Conservation (phyloP, 371 early-diverging fungal species). For the Nosema muscidifuracis region DNA sequence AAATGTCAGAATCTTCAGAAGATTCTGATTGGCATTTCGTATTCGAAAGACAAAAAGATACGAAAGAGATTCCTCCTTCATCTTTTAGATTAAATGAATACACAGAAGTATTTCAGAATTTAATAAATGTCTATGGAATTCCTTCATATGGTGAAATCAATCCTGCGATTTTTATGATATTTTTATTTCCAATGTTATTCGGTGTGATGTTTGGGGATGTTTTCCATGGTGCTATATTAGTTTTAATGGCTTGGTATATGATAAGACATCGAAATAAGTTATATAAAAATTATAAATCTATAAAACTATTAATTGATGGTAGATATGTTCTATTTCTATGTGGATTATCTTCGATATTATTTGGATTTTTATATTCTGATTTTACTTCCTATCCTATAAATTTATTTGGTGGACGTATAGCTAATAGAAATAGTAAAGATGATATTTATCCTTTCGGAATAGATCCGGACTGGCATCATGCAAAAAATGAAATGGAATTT, state of each 20-base stretch:
- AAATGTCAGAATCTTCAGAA: slow-evolving; percentile 39
- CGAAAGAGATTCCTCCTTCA: slow-evolving; percentile 69
- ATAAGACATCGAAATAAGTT: slow-evolving; percentile 67
- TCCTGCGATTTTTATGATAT: slow-evolving; percentile 88
- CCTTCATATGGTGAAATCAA: slow-evolving; percentile 97
- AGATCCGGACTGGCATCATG: slow-evolving; percentile 82
- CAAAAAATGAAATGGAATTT: slow-evolving; percentile 76
- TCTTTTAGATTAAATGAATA: slow-evolving; percentile 86
- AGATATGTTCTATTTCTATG: slow-evolving; percentile 90
- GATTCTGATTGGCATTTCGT: slow-evolving; percentile 51
- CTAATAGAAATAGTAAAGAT: slow-evolving; percentile 55
- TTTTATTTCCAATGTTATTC: slow-evolving; percentile 96
- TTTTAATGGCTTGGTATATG: slow-evolving; percentile 72
- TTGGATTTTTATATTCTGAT: slow-evolving; percentile 94
- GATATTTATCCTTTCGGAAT: slow-evolving; percentile 66
- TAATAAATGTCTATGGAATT: slow-evolving; percentile 93
- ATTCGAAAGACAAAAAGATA: slow-evolving; percentile 41
- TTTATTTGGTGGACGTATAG: slow-evolving; percentile 72
- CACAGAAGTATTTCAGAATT: slow-evolving; percentile 84
- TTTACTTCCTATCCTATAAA: slow-evolving; percentile 76
- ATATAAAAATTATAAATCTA: slow-evolving; percentile 68
- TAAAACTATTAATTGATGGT: slow-evolving; percentile 80
- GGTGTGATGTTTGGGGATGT: slow-evolving; percentile 99
- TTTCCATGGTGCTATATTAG: slow-evolving; percentile 80
- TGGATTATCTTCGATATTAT: slow-evolving; percentile 88